A percentile compares a stretch with the other conserved stretches of the same genome.
Evolutionary conservation across 208 protist genomes (phyloP).

Genomic region (Acanthamoeba healyi): DNA sequence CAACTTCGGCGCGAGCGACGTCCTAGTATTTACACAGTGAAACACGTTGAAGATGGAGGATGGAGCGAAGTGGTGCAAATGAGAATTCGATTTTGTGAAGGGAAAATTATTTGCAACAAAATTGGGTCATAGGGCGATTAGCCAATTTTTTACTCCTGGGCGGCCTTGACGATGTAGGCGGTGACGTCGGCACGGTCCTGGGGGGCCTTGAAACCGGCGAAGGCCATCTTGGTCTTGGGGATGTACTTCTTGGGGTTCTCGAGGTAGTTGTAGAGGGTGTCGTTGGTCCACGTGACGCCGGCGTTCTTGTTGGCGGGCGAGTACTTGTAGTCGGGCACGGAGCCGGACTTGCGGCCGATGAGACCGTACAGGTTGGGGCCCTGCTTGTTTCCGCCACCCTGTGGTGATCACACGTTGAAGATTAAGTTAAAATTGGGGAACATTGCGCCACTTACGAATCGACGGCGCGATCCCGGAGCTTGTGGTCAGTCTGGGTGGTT

Average conservation of each 20-base stretch:
- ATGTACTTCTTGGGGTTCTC: constrained; percentile 98
- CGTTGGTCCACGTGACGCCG: constrained; percentile 94
- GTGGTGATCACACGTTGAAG: neutral
- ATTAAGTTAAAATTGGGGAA: neutral
- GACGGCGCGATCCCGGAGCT: neutral
- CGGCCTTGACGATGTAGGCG: constrained; percentile 93
- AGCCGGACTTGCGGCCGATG: constrained; percentile 94
- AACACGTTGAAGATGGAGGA: too few relatives aligned
- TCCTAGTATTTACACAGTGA: too few relatives aligned
- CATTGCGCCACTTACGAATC: neutral
- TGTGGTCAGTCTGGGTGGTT: neutral
- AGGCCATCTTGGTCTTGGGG: constrained; percentile 98
- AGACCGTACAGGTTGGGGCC: constrained; percentile 93
- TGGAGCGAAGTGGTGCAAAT: too few relatives aligned
- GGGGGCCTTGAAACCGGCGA: constrained; percentile 96
- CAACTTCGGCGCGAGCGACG: too few relatives aligned
- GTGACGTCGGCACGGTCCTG: constrained; percentile 96
- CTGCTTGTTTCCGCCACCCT: constrained; percentile 94
- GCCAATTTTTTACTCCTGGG: neutral
- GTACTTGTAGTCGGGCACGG: constrained; percentile 95
- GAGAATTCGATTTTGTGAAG: neutral
- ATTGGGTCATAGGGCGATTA: neutral
- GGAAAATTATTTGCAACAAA: neutral
- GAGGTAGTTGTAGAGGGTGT: constrained; percentile 96
- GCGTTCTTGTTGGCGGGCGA: constrained; percentile 95